Base-by-base conservation (phyloP, 129 eudicot species). In the Glebionis coronaria region DNA sequence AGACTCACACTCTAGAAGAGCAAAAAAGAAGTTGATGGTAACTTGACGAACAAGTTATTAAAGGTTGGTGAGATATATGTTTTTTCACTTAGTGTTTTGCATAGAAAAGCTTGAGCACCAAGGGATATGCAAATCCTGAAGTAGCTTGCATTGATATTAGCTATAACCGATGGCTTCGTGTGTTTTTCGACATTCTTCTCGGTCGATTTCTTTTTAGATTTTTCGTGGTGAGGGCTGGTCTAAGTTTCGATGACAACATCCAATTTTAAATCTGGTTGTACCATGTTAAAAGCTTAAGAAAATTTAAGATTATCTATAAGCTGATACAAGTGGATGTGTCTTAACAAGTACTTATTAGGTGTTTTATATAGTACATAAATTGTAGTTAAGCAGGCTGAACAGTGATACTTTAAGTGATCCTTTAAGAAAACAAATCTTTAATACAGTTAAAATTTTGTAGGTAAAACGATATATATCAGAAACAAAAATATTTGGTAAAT, bases 121-220 rank as follows among this genome's bases (percentile, higher is more conserved):
- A 82, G 75, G 28, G 97, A 86, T 47, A 90, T 80, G 73, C 83
- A 72, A 55, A 90, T 84, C 56, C 88, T 70, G 55, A 90, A 90
- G 69, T 86, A 84, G 25, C 97, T 88, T 18, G 97, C 95, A 64
- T 86, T 84, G 49, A 86, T 77, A 46, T 78, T 80, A 27, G 63
- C 71, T 42, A 84, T 40, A 21, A 84, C 65, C 20, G 91, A 86
- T 9, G 68, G 56, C 11, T 55, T 16, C n/a, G 69, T 15, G 12
- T 46, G 15, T 21, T 69, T 66, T 61, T 65, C 51, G 52, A 10
- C 31, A 55, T 67, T 67, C 38, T 72, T 35, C 29, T 23, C 4
- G 12, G 4, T 52, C 0, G 70, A 35, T 58, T 15, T 63, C 3
- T 72, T 60, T 15, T 28, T 12, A 16, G 66, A 42, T 31, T 55